A percentile compares a stretch with the other conserved stretches of the same genome.
Evolutionary conservation across 768 basidiomycete species (phyloP).

Genomic region (Termitomyces heimii): DNA sequence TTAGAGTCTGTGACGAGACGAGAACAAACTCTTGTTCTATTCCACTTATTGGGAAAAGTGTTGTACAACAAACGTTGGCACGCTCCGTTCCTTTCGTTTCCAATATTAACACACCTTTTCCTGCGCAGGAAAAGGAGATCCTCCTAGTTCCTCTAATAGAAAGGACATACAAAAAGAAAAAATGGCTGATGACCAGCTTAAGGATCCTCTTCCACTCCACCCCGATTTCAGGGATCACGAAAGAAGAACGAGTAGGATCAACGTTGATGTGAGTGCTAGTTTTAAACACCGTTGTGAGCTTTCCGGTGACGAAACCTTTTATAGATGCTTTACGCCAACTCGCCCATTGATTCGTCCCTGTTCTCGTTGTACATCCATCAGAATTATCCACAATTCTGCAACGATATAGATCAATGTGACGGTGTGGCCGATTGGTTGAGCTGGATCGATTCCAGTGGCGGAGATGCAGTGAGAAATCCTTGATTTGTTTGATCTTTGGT

Average conservation of each 20-base stretch:
- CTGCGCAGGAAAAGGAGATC: conserved; percentile 67
- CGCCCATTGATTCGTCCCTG: conserved; percentile 87
- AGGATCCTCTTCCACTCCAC: conserved; percentile 54
- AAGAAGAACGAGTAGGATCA: conserved; percentile 65
- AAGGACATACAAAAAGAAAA: conserved; percentile 62
- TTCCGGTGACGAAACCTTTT: neutral
- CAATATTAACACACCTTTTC: conserved; percentile 1
- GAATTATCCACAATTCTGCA: conserved; percentile 85
- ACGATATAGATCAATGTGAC: conserved; percentile 67
- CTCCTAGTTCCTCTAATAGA: conserved; percentile 45
- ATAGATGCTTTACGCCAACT: conserved; percentile 59
- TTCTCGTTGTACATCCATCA: conserved; percentile 91
- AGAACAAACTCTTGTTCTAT: conserved; percentile 83
- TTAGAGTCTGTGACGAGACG: conserved; percentile 74
- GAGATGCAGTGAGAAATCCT: conserved; percentile 44
- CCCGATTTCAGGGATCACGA: conserved; percentile 52
- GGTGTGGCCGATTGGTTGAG: conserved; percentile 72
- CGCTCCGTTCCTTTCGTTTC: neutral
- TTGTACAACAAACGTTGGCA: conserved; percentile 89
- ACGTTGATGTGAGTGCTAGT: conserved; percentile 54
- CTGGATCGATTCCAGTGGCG: conserved; percentile 64
- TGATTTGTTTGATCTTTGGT: neutral
- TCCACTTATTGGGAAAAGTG: conserved; percentile 91
- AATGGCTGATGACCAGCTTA: conserved; percentile 47
- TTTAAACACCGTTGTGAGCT: neutral